Evolutionary conservation across 371 early-diverging fungal genomes (phyloP), one percentile per base, ranked within the genome.

Genomic region (Fennellomyces sp.): DNA sequence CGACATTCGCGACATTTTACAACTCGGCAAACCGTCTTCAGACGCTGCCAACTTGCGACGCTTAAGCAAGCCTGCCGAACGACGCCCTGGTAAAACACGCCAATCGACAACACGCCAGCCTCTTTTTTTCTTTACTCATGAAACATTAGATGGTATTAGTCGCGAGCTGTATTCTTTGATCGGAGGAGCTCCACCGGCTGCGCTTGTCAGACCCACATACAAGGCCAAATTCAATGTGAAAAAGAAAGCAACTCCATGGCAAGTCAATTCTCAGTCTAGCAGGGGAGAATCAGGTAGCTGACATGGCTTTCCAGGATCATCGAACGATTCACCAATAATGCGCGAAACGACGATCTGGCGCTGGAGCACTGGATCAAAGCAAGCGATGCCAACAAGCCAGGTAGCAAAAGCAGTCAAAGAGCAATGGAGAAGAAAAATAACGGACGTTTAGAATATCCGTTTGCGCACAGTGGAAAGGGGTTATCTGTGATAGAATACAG

Each of bases 301-400:
- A 31, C 41, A 35, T 6, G 42, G 41, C 17, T 42, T 21, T 13
- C 31, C 57, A 90, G 95, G 94, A 71, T 73, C 10, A 81, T 80
- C 72, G 78, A 78, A 25, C 73, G 84, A 2, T 94, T 94, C 65
- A 76, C 75, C 19, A 92, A 91, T 70, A 87, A 91, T 39, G 93
- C 90, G 5, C 82, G 94, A 65, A 76, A 64, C 3, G 95, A 94
- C 66, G 83, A 79, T 29, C 61, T 94, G 39, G 68, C 70, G 5
- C 65, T 95, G 33, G 69, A 83, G 26, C 93, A 92, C 58, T 95
- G 95, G 94, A 71, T 82, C 31, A 90, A 89, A 55, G 83, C 78
- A 29, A 73, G 63, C 52, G 79, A 89, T 26, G 66, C 75, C 21
- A 77, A 68, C 27, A 75, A 70, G 3, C 64, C 70, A 54, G 66